These are phyloP conservation scores for Puccinellia tenuiflora DNA, from an alignment of 176 grass and related monocot genomes.

Conservation along the genomic window DNA sequence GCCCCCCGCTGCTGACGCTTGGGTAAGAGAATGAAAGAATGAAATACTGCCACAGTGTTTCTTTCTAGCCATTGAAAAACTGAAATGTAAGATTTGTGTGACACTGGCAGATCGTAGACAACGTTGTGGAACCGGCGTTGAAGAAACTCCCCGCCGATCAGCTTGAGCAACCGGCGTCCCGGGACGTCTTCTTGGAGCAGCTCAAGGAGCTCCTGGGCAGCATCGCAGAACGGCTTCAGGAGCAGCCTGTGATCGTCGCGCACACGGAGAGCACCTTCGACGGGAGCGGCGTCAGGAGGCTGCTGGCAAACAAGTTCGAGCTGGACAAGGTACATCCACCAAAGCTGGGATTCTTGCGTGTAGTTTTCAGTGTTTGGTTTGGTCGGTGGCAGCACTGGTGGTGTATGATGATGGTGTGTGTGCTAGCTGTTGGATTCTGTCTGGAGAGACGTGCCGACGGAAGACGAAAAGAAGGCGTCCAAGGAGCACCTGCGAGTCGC, in stretches of 20 bases:
- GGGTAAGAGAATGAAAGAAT: slow-evolving; percentile 39
- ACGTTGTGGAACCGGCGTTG: slow-evolving; percentile 58
- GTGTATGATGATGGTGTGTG: not conserved
- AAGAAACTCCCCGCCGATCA: slow-evolving; percentile 27
- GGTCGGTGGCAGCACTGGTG: not conserved
- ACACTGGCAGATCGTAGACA: slow-evolving; percentile 40
- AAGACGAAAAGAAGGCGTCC: slow-evolving; percentile 26
- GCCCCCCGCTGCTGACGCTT: slow-evolving; percentile 71
- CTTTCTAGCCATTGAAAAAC: no score
- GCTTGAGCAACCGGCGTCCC: slow-evolving; percentile 41
- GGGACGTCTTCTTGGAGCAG: slow-evolving; percentile 45
- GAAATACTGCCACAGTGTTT: not conserved
- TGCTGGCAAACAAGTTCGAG: slow-evolving; percentile 74
- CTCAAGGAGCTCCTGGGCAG: slow-evolving; percentile 48
- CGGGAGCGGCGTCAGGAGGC: slow-evolving; percentile 60
- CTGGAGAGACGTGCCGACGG: slow-evolving; percentile 42
- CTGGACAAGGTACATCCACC: slow-evolving; percentile 49
- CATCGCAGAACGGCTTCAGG: slow-evolving; percentile 43
- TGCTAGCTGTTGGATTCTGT: slow-evolving; percentile 58
- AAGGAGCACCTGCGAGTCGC: slow-evolving; percentile 50
- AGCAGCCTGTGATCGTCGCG: slow-evolving; percentile 78
- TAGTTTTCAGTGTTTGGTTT: not conserved
- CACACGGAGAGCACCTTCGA: slow-evolving; percentile 78
- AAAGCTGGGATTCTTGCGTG: not conserved
- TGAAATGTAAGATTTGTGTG: not conserved